Percentiles rank a stretch among this genome's conserved stretches.
Evolutionary conservation across 257 asterid genomes (phyloP).

Genomic region (Solanum ossicruentum): DNA sequence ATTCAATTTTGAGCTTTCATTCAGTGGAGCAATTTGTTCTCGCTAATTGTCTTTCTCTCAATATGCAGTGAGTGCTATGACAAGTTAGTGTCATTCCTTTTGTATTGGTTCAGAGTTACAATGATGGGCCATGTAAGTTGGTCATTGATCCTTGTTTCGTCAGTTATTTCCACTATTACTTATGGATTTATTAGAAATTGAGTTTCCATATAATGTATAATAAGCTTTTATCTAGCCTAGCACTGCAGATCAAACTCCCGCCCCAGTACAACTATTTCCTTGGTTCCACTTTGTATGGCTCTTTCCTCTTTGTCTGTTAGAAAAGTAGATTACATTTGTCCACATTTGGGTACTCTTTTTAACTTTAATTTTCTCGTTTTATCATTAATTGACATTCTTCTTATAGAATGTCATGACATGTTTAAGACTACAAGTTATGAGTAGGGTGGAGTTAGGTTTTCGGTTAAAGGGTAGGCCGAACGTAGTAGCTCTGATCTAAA

Average conservation of each 20-base stretch:
- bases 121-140: constrained; percentile 59
- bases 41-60: not conserved
- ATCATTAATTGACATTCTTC: not conserved
- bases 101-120: constrained; percentile 91
- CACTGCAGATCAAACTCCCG: not conserved
- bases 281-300: not conserved
- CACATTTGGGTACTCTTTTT: not conserved
- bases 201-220: not conserved
- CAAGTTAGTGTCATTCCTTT: constrained; percentile 63
- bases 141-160: not conserved
- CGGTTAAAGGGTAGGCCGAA: not conserved
- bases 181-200: not conserved
- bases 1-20: not conserved
- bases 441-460: not conserved
- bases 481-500: not conserved
- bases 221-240: not conserved
- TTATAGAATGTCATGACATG: not conserved
- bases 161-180: not conserved
- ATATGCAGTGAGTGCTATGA: constrained; percentile 76
- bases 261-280: not conserved
- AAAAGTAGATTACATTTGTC: not conserved
- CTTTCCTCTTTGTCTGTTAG: not conserved
- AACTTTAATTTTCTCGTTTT: not conserved
- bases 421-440: not conserved
- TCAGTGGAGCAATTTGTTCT: not conserved